A percentile compares a stretch with the other conserved stretches of the same genome.
Conservation (phyloP, 208 protist species). For the Angomonas deanei region DNA sequence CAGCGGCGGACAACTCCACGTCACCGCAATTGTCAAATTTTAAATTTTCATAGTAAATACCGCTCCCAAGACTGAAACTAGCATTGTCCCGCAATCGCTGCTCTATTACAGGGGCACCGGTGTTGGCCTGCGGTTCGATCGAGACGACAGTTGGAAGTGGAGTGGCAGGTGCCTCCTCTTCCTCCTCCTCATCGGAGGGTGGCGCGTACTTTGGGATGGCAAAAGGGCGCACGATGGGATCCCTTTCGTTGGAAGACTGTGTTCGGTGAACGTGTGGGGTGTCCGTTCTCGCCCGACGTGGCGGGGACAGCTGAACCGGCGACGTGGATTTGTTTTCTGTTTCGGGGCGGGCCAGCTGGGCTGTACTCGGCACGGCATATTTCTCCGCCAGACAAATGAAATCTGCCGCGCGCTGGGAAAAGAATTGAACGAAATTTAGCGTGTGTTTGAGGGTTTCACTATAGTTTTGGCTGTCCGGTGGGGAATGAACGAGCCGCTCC, state of each 20-base stretch:
- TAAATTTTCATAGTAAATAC: slow-evolving; percentile 57
- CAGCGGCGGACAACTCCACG: slow-evolving; percentile 36
- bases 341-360: too few relatives aligned
- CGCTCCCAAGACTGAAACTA: slow-evolving; percentile 41
- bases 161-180: background rate
- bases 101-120: background rate
- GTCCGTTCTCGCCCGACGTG: too few relatives aligned
- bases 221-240: too few relatives aligned
- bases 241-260: too few relatives aligned
- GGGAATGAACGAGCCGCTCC: slow-evolving; percentile 5
- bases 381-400: slow-evolving; percentile 12
- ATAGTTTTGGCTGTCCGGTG: background rate
- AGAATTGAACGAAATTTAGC: slow-evolving; percentile 35
- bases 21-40: slow-evolving; percentile 24
- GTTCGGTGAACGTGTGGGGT: too few relatives aligned
- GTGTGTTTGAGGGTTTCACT: slow-evolving; percentile 26
- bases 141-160: background rate
- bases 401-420: slow-evolving; percentile 14
- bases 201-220: background rate
- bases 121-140: background rate
- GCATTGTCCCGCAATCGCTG: slow-evolving; percentile 10
- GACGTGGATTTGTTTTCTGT: too few relatives aligned
- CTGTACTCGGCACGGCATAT: too few relatives aligned
- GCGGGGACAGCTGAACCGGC: too few relatives aligned
- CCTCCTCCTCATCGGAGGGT: background rate